phyloP scores from a whole-genome alignment of 73 alveolate genomes.

The Tetrahymena elliotti region DNA sequence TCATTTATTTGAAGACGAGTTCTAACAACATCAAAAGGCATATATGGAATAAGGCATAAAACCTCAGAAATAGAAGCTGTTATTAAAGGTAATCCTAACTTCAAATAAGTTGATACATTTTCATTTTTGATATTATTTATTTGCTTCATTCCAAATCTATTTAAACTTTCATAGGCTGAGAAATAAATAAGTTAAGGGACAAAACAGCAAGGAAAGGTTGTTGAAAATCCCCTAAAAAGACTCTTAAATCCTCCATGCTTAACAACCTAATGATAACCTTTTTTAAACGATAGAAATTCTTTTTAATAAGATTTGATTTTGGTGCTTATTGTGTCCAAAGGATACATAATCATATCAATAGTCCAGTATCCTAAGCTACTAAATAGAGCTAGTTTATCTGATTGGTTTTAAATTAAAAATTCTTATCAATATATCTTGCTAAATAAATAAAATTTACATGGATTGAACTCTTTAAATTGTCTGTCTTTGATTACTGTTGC shows the following conservation, averaged over 20 bases:
- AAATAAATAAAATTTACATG: neutral
- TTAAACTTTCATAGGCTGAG: slow-evolving; percentile 21
- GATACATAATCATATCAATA: slow-evolving; percentile 36
- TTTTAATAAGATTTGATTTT: slow-evolving; percentile 22
- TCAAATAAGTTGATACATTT: neutral
- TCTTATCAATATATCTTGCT: neutral
- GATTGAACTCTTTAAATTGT: neutral
- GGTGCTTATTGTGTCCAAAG: slow-evolving; percentile 32
- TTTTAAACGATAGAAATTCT: slow-evolving; percentile 7
- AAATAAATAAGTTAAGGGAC: slow-evolving; percentile 18
- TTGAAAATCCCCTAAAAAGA: slow-evolving; percentile 36
- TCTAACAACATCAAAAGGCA: slow-evolving; percentile 33
- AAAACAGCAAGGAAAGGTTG: slow-evolving; percentile 32
- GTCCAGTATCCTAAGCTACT: slow-evolving; percentile 28
- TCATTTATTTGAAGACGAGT: slow-evolving; percentile 35
- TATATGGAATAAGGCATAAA: slow-evolving; percentile 10
- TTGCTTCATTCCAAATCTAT: slow-evolving; percentile 4
- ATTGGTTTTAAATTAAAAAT: neutral
- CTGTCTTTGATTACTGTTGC: neutral
- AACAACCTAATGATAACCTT: slow-evolving; percentile 31
- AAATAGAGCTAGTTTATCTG: slow-evolving; percentile 8
- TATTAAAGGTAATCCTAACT: slow-evolving; percentile 12
- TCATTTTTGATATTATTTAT: slow-evolving; percentile 7
- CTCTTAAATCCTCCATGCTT: slow-evolving; percentile 29
- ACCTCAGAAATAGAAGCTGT: slow-evolving; percentile 29